Conservation (phyloP, 2,329 filamentous ascomycete genomes). For the Didymella lethalis region DNA sequence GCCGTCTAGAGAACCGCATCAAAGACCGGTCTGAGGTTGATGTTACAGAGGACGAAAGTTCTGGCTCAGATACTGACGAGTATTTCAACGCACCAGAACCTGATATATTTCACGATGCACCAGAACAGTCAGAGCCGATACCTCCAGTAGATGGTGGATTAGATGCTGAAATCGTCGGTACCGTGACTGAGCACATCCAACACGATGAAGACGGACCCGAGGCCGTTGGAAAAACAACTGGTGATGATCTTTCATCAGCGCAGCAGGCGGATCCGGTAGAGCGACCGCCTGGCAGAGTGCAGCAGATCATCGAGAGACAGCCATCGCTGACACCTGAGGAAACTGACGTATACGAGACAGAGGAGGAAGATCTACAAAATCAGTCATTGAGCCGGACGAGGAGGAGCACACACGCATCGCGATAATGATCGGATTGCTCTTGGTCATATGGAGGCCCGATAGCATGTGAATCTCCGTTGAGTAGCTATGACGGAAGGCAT, state of each 20-base stretch:
- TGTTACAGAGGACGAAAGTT: background rate
- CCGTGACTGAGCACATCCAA: too few species aligned
- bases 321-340: background rate
- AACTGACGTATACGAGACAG: background rate
- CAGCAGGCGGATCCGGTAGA: background rate
- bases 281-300: background rate
- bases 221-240: too few species aligned
- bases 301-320: constrained; percentile 1
- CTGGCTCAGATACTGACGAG: background rate
- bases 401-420: background rate
- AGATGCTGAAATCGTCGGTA: background rate
- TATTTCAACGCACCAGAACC: too few species aligned
- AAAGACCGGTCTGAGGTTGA: background rate
- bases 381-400: background rate
- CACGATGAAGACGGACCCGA: background rate
- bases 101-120: background rate
- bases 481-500: background rate
- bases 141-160: background rate
- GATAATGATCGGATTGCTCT: background rate
- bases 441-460: background rate
- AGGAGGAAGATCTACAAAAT: background rate
- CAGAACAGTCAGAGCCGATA: background rate
- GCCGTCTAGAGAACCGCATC: background rate
- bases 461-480: too few species aligned
- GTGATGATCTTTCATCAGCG: background rate